phyloP scores from a whole-genome alignment of 1,139 yeast genomes.

The Debaryomyces sp. region DNA sequence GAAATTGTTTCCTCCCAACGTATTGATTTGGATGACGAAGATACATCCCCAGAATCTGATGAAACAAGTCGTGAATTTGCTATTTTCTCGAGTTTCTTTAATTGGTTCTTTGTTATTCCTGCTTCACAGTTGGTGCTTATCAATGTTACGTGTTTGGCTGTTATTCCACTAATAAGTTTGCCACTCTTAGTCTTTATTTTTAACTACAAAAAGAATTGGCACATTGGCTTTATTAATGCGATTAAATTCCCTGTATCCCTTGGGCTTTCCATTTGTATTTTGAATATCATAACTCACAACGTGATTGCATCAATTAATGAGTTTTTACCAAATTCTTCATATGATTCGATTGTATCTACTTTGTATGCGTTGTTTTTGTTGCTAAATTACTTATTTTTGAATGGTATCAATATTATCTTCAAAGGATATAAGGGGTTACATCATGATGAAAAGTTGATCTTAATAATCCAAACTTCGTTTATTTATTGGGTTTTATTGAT shows the following conservation, averaged over 20 bases:
- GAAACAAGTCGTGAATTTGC: conserved; percentile 41
- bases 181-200: conserved; percentile 50
- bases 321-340: conserved; percentile 60
- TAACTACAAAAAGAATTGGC: conserved; percentile 54
- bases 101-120: conserved; percentile 59
- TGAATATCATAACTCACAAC: conserved; percentile 37
- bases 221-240: conserved; percentile 37
- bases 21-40: conserved; percentile 41
- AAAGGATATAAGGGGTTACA: conserved; percentile 53
- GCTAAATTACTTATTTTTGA: conserved; percentile 57
- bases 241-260: conserved; percentile 62
- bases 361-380: conserved; percentile 54
- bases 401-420: conserved; percentile 42
- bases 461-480: conserved; percentile 58
- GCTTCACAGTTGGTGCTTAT: conserved; percentile 45
- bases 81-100: conserved; percentile 63
- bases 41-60: conserved; percentile 10
- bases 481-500: conserved; percentile 60
- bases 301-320: conserved; percentile 48
- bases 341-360: conserved; percentile 33
- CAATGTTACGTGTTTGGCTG: conserved; percentile 52
- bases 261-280: conserved; percentile 38
- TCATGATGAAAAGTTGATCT: conserved; percentile 72
- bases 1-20: conserved; percentile 41
- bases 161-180: conserved; percentile 57